phyloP scores from a whole-genome alignment of 192 early-diverging fungal genomes.

The Linnemannia exigua region DNA sequence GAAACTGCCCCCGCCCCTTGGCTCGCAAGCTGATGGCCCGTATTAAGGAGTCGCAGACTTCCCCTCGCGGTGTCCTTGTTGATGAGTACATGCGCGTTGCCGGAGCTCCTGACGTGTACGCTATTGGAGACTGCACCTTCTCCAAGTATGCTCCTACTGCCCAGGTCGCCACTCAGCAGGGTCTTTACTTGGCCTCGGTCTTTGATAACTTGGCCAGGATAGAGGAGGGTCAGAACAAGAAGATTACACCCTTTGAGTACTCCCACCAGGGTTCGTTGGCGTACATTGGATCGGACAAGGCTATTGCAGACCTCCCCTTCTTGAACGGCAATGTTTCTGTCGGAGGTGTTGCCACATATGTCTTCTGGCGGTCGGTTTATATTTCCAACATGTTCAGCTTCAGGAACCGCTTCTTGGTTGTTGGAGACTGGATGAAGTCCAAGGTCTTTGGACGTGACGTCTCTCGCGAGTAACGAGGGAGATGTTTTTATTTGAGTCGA shows the following conservation, averaged over 20 bases:
- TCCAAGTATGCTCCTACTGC: slow-evolving; percentile 88
- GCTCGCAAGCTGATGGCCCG: slow-evolving; percentile 76
- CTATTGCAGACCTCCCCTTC: slow-evolving; percentile 94
- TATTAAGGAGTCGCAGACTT: slow-evolving; percentile 70
- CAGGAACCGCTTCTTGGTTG: slow-evolving; percentile 86
- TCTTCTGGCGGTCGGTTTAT: slow-evolving; percentile 85
- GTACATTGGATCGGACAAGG: slow-evolving; percentile 95
- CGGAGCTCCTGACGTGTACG: slow-evolving; percentile 74
- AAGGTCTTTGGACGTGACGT: slow-evolving; percentile 94
- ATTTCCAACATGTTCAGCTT: slow-evolving; percentile 86
- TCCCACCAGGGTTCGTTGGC: slow-evolving; percentile 89
- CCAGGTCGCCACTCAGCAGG: slow-evolving; percentile 92
- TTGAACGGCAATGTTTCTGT: slow-evolving; percentile 74
- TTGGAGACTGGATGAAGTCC: slow-evolving; percentile 94
- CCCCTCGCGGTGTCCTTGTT: slow-evolving; percentile 76
- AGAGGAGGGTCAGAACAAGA: slow-evolving; percentile 56
- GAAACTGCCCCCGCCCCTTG: slow-evolving; percentile 80
- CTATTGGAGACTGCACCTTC: slow-evolving; percentile 80
- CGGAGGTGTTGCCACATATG: slow-evolving; percentile 78
- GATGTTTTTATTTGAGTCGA: background rate
- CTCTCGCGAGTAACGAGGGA: slow-evolving; percentile 79
- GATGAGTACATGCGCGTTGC: slow-evolving; percentile 80
- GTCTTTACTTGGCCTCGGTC: slow-evolving; percentile 83
- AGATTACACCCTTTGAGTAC: slow-evolving; percentile 83
- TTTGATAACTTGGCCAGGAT: slow-evolving; percentile 75